Base-by-base conservation (phyloP, 1,284 basidiomycete genomes). In the Irpex rosettiformis region DNA sequence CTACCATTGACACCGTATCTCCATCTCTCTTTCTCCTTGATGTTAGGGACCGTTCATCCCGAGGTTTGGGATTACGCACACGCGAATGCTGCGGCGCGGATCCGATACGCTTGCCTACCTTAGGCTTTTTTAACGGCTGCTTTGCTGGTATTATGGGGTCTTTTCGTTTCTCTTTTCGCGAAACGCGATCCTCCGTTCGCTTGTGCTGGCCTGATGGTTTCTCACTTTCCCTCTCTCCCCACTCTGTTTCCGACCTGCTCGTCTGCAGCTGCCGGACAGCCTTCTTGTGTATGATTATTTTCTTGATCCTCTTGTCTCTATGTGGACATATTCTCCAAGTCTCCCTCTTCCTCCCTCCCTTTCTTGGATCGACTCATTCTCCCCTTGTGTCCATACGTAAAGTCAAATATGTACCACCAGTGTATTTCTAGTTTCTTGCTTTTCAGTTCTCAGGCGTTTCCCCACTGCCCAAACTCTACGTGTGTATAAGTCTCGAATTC, bases 1-100 rank as follows among this genome's bases (percentile, higher is more conserved):
- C 61, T 67, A 65, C 60, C 65, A 47, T 21, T 61, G 33, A 54
- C 33, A 45, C 3, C 29, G 25, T 24, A 28, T 22, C 21, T 27
- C 49, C 16, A 37, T 22, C 24, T 25, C 10, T 47, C 40, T 30
- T 45, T 28, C 33, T 55, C 11, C 30, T 56, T 56, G 49, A 18
- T n/a, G 43, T 8, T 37, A 37, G n/a, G n/a, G n/a, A n/a, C n/a
- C n/a, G n/a, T n/a, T n/a, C n/a, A n/a, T n/a, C n/a, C n/a, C n/a
- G n/a, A n/a, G n/a, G n/a, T n/a, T n/a, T n/a, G n/a, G n/a, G n/a
- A n/a, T n/a, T n/a, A n/a, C n/a, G 33, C 2, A 37, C 33, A 8
- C 33, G 33, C n/a, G n/a, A n/a, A 37, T 37, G 33, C 33, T 37
- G 33, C 33, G 33, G 3, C 33, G 10, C 5, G 5, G 33, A 37